phyloP scores from a whole-genome alignment of 495 filamentous ascomycete genomes.

The Talaromyces thailandensis region DNA sequence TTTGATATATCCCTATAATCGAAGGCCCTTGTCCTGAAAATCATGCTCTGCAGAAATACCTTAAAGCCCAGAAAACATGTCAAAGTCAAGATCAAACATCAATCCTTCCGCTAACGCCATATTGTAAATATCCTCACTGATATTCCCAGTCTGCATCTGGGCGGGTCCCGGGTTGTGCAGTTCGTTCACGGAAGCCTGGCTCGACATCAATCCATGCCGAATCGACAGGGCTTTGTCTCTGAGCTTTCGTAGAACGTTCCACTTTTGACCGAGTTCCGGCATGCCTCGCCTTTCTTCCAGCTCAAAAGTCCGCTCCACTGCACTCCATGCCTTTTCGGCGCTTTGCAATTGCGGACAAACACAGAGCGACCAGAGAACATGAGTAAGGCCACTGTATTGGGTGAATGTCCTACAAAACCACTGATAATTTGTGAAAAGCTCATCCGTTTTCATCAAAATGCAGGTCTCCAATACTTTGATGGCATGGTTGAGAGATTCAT shows the following conservation, averaged over 20 bases:
- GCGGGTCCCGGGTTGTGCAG: neutral
- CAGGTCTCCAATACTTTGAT: slow-evolving; percentile 13
- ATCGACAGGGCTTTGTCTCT: slow-evolving; percentile 18
- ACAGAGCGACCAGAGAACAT: slow-evolving; percentile 24
- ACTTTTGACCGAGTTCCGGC: slow-evolving; percentile 11
- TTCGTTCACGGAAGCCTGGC: neutral
- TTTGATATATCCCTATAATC: neutral
- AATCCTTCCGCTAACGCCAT: neutral
- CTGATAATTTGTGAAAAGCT: slow-evolving; percentile 18
- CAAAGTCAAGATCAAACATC: neutral
- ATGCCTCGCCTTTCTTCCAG: slow-evolving; percentile 9
- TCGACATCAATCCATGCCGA: slow-evolving; percentile 8
- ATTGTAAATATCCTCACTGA: neutral
- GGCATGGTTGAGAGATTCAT: neutral
- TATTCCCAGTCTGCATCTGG: neutral
- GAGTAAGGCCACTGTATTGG: slow-evolving; percentile 21
- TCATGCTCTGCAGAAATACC: neutral
- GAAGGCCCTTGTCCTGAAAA: neutral
- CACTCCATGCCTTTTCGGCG: slow-evolving; percentile 14
- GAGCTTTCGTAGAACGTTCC: slow-evolving; percentile 15
- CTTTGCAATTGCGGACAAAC: slow-evolving; percentile 12
- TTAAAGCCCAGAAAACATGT: neutral
- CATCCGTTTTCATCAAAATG: slow-evolving; percentile 15
- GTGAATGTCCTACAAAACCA: slow-evolving; percentile 20
- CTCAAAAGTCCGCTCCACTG: slow-evolving; percentile 14